phyloP scores from a whole-genome alignment of 1,284 basidiomycete species.

The Microbotryum intermedium region DNA sequence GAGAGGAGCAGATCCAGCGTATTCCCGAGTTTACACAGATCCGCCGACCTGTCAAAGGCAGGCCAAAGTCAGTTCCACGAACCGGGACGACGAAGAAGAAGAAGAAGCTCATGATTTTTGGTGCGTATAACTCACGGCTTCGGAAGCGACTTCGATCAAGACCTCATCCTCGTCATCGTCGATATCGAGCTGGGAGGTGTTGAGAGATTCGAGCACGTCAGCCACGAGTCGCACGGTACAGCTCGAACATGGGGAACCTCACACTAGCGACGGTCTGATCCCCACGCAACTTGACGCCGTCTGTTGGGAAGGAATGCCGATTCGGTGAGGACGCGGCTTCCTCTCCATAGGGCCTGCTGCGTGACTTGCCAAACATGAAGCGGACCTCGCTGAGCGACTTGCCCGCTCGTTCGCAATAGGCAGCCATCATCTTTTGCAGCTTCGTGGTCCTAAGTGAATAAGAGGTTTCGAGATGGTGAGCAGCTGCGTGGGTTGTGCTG shows the following conservation, averaged over 20 bases:
- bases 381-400: conserved; percentile 24
- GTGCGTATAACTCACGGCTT: conserved; percentile 18
- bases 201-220: not conserved
- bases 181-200: conserved; percentile 20
- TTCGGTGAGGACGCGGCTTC: not conserved
- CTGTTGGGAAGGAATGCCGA: not conserved
- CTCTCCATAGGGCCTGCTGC: too few relatives aligned
- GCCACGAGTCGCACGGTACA: too few relatives aligned
- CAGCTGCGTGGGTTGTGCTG: too few relatives aligned
- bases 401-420: conserved; percentile 30
- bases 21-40: too few relatives aligned
- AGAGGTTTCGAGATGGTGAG: too few relatives aligned
- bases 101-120: not conserved
- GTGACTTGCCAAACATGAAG: conserved; percentile 27
- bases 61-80: too few relatives aligned
- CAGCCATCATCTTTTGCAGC: conserved; percentile 30
- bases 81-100: not conserved
- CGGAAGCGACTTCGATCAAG: conserved; percentile 23
- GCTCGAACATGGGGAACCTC: not conserved
- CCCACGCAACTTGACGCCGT: conserved; percentile 11
- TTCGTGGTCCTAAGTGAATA: conserved; percentile 23
- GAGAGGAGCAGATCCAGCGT: too few relatives aligned
- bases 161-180: conserved; percentile 29
- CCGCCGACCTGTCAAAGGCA: too few relatives aligned
- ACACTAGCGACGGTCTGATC: conserved; percentile 17